Evolutionary conservation across 164 flowering plant species (phyloP).

Genomic region (Protea cynaroides): DNA sequence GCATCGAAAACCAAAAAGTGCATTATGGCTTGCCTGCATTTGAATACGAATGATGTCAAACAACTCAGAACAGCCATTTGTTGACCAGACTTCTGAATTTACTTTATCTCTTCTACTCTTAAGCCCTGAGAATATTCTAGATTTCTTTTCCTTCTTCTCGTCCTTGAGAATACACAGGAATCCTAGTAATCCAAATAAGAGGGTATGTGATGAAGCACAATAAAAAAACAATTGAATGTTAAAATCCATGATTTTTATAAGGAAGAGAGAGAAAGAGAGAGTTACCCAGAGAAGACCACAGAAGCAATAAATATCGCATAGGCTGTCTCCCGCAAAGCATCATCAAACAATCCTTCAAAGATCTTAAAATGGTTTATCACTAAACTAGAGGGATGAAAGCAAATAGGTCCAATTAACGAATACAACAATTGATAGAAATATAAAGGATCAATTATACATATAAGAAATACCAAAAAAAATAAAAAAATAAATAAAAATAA

Average conservation of each 20-base stretch:
- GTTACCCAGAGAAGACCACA: no score
- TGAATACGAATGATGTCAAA: no score
- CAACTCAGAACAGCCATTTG: conserved; percentile 29
- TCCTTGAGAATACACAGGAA: conserved; percentile 35
- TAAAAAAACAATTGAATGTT: not conserved
- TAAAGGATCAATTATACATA: not conserved
- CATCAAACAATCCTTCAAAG: no score
- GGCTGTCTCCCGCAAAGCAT: no score
- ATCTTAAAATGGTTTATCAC: conserved; percentile 44
- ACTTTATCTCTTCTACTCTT: conserved; percentile 43
- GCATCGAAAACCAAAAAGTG: not conserved
- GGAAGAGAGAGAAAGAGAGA: not conserved
- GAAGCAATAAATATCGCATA: no score
- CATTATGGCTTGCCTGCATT: conserved; percentile 65
- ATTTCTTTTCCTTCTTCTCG: conserved; percentile 49
- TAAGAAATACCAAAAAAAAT: not conserved
- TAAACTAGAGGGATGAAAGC: conserved; percentile 27
- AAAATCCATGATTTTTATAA: not conserved
- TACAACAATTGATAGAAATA: not conserved
- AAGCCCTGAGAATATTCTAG: no score
- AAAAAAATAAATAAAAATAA: no score
- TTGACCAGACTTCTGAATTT: conserved; percentile 25
- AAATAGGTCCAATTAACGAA: conserved; percentile 3
- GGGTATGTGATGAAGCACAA: not conserved
- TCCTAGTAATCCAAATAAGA: conserved; percentile 34